Evolutionary conservation across 2,329 filamentous ascomycete species (phyloP), one percentile per base, ranked within the genome.

Genomic region (Fusarium sp.): DNA sequence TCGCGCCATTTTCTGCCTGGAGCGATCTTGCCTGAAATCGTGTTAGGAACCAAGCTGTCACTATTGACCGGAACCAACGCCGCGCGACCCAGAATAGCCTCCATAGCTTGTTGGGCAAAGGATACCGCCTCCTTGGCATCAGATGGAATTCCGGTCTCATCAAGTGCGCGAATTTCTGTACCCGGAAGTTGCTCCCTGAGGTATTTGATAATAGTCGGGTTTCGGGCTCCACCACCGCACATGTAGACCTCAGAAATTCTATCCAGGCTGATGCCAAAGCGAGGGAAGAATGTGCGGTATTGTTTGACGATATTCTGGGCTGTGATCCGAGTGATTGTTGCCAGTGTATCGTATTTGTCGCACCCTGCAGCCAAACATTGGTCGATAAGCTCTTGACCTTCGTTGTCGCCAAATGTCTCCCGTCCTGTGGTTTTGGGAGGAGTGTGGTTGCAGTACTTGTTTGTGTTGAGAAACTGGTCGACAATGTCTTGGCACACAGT

Each of bases 71-170:
- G 59, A 44, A 62, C 53, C 22, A 62, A n/a, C 2, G 59, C 59
- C 8, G 59, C 82, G 11, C 87, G 81, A 9, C 85, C 86, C 1
- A 88, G 81, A n/a, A 89, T 75, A 8, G 86, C 84, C 72, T 89
- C 87, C 82, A 89, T 85, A 3, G 83, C 87, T 77, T 88, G 86
- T 82, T 86, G 87, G 9, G 88, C 86, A 73, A 89, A 89, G 7
- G 63, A 71, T 18, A 73, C 70, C 27, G 86, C 86, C 73, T 89
- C 87, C 75, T 89, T 89, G 9, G 87, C 60, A 49, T 63, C 60
- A 4, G 55, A 87, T 0, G 86, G 85, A 50, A 90, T 82, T 18
- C 87, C 87, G 2, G 86, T 85, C 54, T 86, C 85, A 66, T 89
- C 86, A 4, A 89, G 79, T 4, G 59, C 43, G 79, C 86, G 85